These are phyloP conservation scores for Umbilicus rupestris DNA, from an alignment of 164 flowering plant species.

Conservation along the genomic window DNA sequence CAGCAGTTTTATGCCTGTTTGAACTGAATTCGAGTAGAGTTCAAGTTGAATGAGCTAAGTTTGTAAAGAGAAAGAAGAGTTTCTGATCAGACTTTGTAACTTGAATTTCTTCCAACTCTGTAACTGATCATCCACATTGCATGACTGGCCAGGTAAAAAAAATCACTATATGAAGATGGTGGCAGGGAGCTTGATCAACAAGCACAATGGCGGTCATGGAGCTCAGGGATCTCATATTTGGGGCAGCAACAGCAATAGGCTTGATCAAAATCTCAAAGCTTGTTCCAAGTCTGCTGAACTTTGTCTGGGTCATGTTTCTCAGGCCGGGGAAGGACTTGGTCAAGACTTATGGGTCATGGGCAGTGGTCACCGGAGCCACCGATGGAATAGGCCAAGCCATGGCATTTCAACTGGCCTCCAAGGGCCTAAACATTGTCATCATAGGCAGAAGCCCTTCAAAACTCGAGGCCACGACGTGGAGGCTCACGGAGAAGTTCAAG, in stretches of 20 bases:
- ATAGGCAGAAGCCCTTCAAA: constrained; percentile 74
- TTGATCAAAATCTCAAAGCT: constrained; percentile 13
- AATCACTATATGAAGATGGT: neutral
- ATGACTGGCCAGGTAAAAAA: neutral
- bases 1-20: too few species aligned
- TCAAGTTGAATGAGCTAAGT: too few species aligned
- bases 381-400: constrained; percentile 87
- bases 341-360: constrained; percentile 87
- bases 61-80: too few species aligned
- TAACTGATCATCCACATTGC: constrained; percentile 7
- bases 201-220: neutral
- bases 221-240: constrained; percentile 6
- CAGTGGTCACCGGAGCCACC: constrained; percentile 80
- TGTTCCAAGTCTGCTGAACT: constrained; percentile 29
- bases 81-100: too few species aligned
- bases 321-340: constrained; percentile 66
- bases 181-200: neutral
- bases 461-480: constrained; percentile 49
- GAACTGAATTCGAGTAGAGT: too few species aligned
- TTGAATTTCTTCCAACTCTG: neutral
- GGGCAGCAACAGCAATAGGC: constrained; percentile 5
- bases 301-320: constrained; percentile 63
- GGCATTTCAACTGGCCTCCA: constrained; percentile 71
- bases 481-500: constrained; percentile 31
- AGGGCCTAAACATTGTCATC: constrained; percentile 61